Percentiles rank a stretch among this genome's conserved stretches.
These are phyloP conservation scores for Penicillium malachiteum DNA, from an alignment of 495 filamentous ascomycete genomes.

Conservation along the genomic window DNA sequence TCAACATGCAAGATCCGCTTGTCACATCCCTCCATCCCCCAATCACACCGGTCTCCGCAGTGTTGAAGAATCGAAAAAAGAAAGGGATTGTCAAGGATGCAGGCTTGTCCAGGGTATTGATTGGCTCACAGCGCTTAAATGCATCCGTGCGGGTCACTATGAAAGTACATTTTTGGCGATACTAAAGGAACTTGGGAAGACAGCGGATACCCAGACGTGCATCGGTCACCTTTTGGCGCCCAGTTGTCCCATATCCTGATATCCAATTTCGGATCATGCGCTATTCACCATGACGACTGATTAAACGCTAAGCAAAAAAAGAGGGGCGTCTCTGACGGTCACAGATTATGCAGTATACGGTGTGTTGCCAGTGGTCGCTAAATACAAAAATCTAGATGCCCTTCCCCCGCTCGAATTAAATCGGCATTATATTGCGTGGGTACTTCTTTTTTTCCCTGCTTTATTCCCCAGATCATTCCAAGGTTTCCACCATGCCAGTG, in stretches of 20 bases:
- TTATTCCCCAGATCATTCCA: conserved; percentile 2
- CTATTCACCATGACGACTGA: neutral
- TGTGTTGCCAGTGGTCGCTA: too few relatives aligned
- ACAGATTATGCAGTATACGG: too few relatives aligned
- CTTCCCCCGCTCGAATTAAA: conserved; percentile 11
- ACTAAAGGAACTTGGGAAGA: neutral
- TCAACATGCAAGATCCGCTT: conserved; percentile 20
- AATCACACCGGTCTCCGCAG: conserved; percentile 20
- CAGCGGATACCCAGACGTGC: conserved; percentile 2
- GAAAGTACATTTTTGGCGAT: neutral
- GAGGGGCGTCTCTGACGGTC: too few relatives aligned
- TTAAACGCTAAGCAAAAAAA: conserved; percentile 9
- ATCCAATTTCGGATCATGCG: neutral
- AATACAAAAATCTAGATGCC: conserved; percentile 18
- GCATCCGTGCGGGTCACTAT: conserved; percentile 26
- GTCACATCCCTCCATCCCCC: conserved; percentile 22
- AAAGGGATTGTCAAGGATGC: conserved; percentile 12
- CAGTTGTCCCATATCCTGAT: conserved; percentile 8
- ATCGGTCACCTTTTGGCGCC: conserved; percentile 19
- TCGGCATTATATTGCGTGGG: neutral
- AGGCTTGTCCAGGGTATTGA: neutral
- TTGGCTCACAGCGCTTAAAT: conserved; percentile 18
- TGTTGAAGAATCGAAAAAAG: conserved; percentile 16
- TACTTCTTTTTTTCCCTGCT: neutral
- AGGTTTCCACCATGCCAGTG: conserved; percentile 9